Evolutionary conservation across 805 yeast genomes (phyloP).

Genomic region (Candida montana): DNA sequence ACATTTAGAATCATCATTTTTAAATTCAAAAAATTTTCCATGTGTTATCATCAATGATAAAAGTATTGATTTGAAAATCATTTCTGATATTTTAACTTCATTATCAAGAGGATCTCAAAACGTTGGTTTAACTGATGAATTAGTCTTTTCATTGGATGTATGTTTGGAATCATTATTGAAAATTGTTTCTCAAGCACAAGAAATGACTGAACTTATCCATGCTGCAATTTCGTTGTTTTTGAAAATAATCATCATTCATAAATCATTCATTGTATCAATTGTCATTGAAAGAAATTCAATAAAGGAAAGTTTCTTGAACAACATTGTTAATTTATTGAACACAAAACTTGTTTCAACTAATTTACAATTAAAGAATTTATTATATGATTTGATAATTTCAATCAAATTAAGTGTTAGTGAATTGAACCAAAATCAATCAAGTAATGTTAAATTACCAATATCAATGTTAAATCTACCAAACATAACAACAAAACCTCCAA

Average conservation of each 20-base stretch:
- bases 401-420: conserved; percentile 36
- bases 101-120: conserved; percentile 16
- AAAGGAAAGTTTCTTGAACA: conserved; percentile 42
- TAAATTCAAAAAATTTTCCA: conserved; percentile 38
- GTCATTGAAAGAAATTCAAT: conserved; percentile 37
- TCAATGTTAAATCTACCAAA: conserved; percentile 22
- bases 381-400: conserved; percentile 55
- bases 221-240: conserved; percentile 42
- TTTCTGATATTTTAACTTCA: conserved; percentile 17
- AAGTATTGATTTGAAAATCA: conserved; percentile 8
- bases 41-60: conserved; percentile 11
- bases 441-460: conserved; percentile 21
- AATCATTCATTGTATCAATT: conserved; percentile 41
- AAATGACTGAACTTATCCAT: conserved; percentile 10
- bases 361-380: conserved; percentile 47
- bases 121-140: conserved; percentile 27
- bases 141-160: conserved; percentile 36
- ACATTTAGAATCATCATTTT: conserved; percentile 36
- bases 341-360: conserved; percentile 38
- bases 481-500: conserved; percentile 12
- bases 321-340: conserved; percentile 41
- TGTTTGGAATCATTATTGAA: conserved; percentile 34
- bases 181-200: conserved; percentile 17
- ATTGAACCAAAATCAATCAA: conserved; percentile 24
- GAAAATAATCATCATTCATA: conserved; percentile 55